Evolutionary conservation across 2,329 filamentous ascomycete genomes (phyloP), one percentile per base, ranked within the genome.

Genomic region (Lachnellula suecica): DNA sequence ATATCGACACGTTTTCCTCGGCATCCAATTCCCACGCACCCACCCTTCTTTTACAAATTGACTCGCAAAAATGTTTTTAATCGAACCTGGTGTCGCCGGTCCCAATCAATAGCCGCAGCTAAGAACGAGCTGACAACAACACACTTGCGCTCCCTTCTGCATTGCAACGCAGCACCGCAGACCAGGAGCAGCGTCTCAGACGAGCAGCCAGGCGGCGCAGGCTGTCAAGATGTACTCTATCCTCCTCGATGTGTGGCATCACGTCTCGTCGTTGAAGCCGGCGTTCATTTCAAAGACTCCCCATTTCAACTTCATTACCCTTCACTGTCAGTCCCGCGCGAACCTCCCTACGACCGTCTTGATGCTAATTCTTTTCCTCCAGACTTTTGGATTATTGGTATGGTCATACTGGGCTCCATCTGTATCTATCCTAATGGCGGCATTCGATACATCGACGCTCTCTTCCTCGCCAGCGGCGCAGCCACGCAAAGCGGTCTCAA

Each of bases 401-500:
- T 89, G 70, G 78, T 82, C 4, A 75, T 99, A 2, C 47, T 92
- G 43, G 85, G 84, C 15, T 96, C 92, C 0, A 74, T 97, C 59
- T 76, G 96, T 46, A 70, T 99, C 17, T 97, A 83, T 62, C 81
- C 79, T 17, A 67, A 74, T 17, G 81, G 82, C 23, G 72, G 83
- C 15, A 69, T 97, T 53, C 57, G 70, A 2, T 99, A 96, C 65
- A 89, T 94, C 62, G 92, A 99, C 75, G 86, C 91, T 2, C 79
- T 99, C 15, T 90, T 96, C 76, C 90, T 97, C 63, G 82, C 88
- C n/a, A 85, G 83, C 49, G 93, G 94, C 46, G 78, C 89, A 52
- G 87, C 91, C 57, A 97, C 93, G 0, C 94, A 99, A 71, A 95
- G 91, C 58, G 94, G 94, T 1, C 75, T 99, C 56, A 99, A 99